These are phyloP conservation scores for Tuber melanosporum DNA, from an alignment of 495 filamentous ascomycete genomes.

Conservation along the genomic window DNA sequence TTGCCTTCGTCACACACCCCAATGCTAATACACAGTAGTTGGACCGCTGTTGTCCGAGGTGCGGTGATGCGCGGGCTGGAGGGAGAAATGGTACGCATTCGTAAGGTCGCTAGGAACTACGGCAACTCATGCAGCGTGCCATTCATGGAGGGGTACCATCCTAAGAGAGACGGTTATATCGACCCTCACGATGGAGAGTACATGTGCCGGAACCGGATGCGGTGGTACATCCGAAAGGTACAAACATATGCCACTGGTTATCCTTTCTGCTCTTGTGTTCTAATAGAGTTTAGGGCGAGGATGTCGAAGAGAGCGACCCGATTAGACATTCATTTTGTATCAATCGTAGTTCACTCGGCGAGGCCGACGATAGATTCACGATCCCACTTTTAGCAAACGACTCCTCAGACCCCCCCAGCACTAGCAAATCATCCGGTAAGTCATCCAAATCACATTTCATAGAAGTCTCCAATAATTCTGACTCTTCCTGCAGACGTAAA, in stretches of 20 bases:
- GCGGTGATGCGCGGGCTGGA: slow-evolving; percentile 7
- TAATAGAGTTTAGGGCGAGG: slow-evolving; percentile 9
- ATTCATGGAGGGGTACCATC: slow-evolving; percentile 12
- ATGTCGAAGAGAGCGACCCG: slow-evolving; percentile 16
- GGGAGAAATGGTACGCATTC: slow-evolving; percentile 17
- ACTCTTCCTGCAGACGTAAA: not conserved
- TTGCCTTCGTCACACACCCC: too few species aligned
- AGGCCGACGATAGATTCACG: not conserved
- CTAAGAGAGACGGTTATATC: not conserved
- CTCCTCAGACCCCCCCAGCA: not conserved
- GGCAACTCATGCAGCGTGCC: not conserved
- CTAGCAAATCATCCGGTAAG: not conserved
- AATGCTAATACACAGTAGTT: slow-evolving; percentile 6
- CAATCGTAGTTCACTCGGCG: not conserved
- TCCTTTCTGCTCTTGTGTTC: not conserved
- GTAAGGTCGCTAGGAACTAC: slow-evolving; percentile 14
- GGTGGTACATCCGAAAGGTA: slow-evolving; percentile 17
- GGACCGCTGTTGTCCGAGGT: slow-evolving; percentile 25
- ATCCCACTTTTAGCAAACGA: not conserved
- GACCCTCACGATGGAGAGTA: not conserved
- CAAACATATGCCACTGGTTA: not conserved
- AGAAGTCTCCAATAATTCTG: not conserved
- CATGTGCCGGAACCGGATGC: slow-evolving; percentile 2
- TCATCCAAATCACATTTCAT: not conserved
- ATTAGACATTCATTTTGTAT: not conserved